These are phyloP conservation scores for Carex pumila DNA, from an alignment of 176 grass and related monocot genomes.

Conservation along the genomic window DNA sequence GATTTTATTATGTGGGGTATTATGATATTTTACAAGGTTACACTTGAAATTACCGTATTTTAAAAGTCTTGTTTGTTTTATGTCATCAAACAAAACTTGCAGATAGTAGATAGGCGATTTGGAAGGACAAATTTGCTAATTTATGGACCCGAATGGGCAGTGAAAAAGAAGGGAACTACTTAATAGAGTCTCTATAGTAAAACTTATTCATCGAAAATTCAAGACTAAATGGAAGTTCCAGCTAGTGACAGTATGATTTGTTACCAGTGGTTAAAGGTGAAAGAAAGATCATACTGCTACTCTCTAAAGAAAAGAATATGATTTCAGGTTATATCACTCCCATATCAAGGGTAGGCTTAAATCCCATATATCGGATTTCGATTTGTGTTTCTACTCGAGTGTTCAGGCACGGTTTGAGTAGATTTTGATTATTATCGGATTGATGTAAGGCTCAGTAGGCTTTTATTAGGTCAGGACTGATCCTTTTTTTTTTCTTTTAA, in stretches of 20 bases:
- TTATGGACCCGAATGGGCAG: conserved; percentile 78
- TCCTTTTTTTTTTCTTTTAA: neutral
- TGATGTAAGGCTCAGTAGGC: neutral
- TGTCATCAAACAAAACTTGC: conserved; percentile 14
- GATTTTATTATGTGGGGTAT: neutral
- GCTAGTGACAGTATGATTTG: neutral
- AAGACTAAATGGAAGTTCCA: neutral
- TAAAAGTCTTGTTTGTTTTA: neutral
- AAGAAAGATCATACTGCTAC: neutral
- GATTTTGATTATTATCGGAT: neutral
- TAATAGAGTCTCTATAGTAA: neutral
- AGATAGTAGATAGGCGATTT: conserved; percentile 94
- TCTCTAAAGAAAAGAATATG: neutral
- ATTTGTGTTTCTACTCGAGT: conserved; percentile 2
- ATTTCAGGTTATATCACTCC: neutral
- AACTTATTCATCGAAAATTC: neutral
- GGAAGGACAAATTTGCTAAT: conserved; percentile 93
- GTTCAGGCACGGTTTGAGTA: neutral
- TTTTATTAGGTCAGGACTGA: neutral
- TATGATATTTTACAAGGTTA: neutral
- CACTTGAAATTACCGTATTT: neutral
- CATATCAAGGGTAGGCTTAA: neutral
- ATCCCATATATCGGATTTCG: neutral
- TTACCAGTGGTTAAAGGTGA: neutral
- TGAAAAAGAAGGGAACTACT: conserved; percentile 65